A percentile compares a stretch with the other conserved stretches of the same genome.
Evolutionary conservation across 192 early-diverging fungal genomes (phyloP).

Genomic region (Phycomyces blakesleeanus): DNA sequence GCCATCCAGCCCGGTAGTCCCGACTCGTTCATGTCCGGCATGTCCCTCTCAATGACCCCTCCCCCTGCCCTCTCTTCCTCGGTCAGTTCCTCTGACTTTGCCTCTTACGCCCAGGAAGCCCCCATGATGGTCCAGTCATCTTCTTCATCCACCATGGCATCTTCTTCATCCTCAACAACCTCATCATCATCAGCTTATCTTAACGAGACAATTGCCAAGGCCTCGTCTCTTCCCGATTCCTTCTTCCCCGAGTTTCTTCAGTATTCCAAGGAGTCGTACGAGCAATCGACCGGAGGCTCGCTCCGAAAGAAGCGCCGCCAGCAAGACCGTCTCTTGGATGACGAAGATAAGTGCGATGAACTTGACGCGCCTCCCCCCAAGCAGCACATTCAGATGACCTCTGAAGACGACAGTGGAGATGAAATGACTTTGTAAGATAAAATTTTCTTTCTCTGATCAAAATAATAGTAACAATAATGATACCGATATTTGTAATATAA

Average conservation of each 20-base stretch:
- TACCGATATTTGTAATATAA: too few species aligned
- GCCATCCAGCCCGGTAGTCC: slow-evolving; percentile 20
- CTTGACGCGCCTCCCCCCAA: background rate
- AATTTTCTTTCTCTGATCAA: too few species aligned
- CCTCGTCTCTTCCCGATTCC: slow-evolving; percentile 34
- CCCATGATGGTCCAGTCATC: slow-evolving; percentile 21
- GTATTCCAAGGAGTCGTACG: slow-evolving; percentile 39
- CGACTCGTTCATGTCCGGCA: slow-evolving; percentile 20
- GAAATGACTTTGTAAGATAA: slow-evolving; percentile 1
- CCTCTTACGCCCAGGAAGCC: slow-evolving; percentile 12
- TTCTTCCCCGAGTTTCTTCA: slow-evolving; percentile 39
- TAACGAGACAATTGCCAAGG: slow-evolving; percentile 37
- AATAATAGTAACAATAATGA: too few species aligned
- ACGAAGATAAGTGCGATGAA: slow-evolving; percentile 6
- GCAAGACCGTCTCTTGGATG: background rate
- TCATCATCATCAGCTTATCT: slow-evolving; percentile 24
- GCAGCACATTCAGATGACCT: background rate
- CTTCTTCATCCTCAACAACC: slow-evolving; percentile 26
- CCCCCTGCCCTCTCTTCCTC: slow-evolving; percentile 4
- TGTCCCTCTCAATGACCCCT: slow-evolving; percentile 16
- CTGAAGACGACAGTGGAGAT: background rate
- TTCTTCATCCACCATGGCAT: slow-evolving; percentile 21
- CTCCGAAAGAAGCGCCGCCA: slow-evolving; percentile 17
- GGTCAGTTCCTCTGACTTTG: background rate
- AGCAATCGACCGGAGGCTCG: slow-evolving; percentile 25